A percentile compares a stretch with the other conserved stretches of the same genome.
Conservation (phyloP, 2,329 filamentous ascomycete genomes). For the Chrysosphaeria jannelii region DNA sequence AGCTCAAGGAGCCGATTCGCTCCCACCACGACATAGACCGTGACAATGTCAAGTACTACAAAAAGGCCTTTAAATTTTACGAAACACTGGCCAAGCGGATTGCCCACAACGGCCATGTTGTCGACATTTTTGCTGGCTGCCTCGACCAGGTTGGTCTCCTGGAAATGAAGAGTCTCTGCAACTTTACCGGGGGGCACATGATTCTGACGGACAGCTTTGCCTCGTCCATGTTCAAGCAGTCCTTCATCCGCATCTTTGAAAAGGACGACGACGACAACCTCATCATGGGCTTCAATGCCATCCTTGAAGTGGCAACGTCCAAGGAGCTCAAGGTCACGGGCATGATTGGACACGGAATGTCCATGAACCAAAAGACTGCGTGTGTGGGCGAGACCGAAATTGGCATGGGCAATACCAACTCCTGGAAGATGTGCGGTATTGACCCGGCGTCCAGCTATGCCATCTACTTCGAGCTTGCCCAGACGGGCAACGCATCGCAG, state of each 20-base stretch:
- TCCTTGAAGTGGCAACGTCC: constrained; percentile 80
- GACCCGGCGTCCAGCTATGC: constrained; percentile 83
- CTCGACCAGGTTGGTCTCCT: constrained; percentile 88
- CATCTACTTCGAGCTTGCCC: constrained; percentile 93
- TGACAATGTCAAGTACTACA: constrained; percentile 98
- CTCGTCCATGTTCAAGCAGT: constrained; percentile 97
- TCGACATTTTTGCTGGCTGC: constrained; percentile 93
- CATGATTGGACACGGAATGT: constrained; percentile 85
- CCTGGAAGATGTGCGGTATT: constrained; percentile 99
- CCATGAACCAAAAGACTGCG: constrained; percentile 89
- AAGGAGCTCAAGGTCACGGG: constrained; percentile 97
- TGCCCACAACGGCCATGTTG: constrained; percentile 86
- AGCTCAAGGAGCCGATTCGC: constrained; percentile 83
- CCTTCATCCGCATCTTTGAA: constrained; percentile 87
- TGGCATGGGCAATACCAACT: constrained; percentile 92
- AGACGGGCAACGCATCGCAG: constrained; percentile 59
- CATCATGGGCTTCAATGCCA: constrained; percentile 93
- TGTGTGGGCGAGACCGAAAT: constrained; percentile 95
- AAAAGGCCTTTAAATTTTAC: constrained; percentile 97
- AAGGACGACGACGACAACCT: constrained; percentile 88
- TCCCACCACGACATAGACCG: constrained; percentile 97
- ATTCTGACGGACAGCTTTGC: constrained; percentile 96
- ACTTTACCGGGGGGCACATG: constrained; percentile 93
- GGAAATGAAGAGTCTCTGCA: constrained; percentile 93
- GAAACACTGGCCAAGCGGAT: constrained; percentile 79